Conservation (phyloP, 805 yeast genomes). For the Nakazawaea wickerhamii region DNA sequence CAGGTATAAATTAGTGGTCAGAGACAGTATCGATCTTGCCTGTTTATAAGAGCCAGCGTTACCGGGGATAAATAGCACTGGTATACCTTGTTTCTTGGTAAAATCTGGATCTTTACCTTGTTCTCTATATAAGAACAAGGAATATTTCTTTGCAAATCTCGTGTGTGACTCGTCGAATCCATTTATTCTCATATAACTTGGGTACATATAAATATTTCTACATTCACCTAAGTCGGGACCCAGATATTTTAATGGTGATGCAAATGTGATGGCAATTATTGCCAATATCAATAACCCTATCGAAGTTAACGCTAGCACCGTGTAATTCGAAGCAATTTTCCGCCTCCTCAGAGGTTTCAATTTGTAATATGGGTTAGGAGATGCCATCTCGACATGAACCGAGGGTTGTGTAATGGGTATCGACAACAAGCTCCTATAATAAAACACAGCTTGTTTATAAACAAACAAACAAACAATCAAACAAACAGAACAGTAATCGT, state of each 20-base stretch:
- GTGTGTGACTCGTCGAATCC: slow-evolving; percentile 72
- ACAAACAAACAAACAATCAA: too few species aligned
- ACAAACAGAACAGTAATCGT: too few species aligned
- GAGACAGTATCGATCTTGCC: slow-evolving; percentile 87
- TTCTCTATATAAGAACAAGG: slow-evolving; percentile 82
- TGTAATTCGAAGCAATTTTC: neutral
- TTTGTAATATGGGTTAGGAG: neutral
- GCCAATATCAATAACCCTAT: slow-evolving; percentile 11
- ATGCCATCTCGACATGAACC: neutral
- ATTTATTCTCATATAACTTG: slow-evolving; percentile 70
- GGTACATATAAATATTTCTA: slow-evolving; percentile 70
- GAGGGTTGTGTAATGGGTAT: too few species aligned
- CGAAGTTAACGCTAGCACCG: slow-evolving; percentile 6
- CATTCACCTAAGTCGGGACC: slow-evolving; percentile 37
- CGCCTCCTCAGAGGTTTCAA: neutral
- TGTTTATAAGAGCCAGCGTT: slow-evolving; percentile 94
- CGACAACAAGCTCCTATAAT: too few species aligned
- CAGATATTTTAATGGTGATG: neutral
- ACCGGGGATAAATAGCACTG: slow-evolving; percentile 92
- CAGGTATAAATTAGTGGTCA: slow-evolving; percentile 52
- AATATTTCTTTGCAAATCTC: slow-evolving; percentile 71
- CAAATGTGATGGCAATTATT: slow-evolving; percentile 11
- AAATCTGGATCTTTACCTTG: slow-evolving; percentile 64
- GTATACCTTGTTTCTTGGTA: slow-evolving; percentile 54
- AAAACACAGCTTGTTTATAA: too few species aligned